phyloP scores from a whole-genome alignment of 306 rosid genomes.

The Begonia masoniana region DNA sequence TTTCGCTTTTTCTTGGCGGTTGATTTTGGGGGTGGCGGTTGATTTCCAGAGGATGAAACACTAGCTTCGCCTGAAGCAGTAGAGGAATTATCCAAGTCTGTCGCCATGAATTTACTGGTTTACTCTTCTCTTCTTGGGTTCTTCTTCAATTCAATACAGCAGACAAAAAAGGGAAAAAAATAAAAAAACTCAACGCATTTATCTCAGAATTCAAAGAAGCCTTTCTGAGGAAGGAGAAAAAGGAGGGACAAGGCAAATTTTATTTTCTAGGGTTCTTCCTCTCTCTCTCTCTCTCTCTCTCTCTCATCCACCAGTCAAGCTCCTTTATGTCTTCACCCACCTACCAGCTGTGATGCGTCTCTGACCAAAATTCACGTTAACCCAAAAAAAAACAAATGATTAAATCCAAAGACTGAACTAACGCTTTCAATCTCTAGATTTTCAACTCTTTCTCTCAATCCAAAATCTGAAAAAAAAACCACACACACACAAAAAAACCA shows the following conservation, averaged over 20 bases:
- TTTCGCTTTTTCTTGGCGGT: conserved; percentile 63
- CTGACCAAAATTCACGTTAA: conserved; percentile 44
- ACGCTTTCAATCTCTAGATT: conserved; percentile 2
- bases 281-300: conserved; percentile 10
- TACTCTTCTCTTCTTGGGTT: neutral
- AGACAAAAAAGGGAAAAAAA: conserved; percentile 3
- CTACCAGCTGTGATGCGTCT: conserved; percentile 45
- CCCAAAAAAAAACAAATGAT: conserved; percentile 39
- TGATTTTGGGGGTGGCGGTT: conserved; percentile 33
- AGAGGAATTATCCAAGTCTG: conserved; percentile 60
- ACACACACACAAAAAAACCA: neutral
- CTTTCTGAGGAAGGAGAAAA: neutral
- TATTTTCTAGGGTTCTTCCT: conserved; percentile 25
- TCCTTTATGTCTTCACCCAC: conserved; percentile 20
- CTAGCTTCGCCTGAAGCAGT: conserved; percentile 81
- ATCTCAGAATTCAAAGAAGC: conserved; percentile 25
- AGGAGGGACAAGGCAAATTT: conserved; percentile 17
- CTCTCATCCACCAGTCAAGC: conserved; percentile 61
- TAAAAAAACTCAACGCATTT: conserved; percentile 23
- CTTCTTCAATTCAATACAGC: conserved; percentile 7
- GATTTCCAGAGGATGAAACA: conserved; percentile 64
- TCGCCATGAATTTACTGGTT: conserved; percentile 31
- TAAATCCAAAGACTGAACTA: conserved; percentile 23
- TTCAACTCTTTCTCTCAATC: neutral
- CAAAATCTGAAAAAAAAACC: no score